Percentiles rank a stretch among this genome's conserved stretches.
phyloP scores from a whole-genome alignment of 2,329 filamentous ascomycete genomes.

The Proliferodiscus dingleyae region DNA sequence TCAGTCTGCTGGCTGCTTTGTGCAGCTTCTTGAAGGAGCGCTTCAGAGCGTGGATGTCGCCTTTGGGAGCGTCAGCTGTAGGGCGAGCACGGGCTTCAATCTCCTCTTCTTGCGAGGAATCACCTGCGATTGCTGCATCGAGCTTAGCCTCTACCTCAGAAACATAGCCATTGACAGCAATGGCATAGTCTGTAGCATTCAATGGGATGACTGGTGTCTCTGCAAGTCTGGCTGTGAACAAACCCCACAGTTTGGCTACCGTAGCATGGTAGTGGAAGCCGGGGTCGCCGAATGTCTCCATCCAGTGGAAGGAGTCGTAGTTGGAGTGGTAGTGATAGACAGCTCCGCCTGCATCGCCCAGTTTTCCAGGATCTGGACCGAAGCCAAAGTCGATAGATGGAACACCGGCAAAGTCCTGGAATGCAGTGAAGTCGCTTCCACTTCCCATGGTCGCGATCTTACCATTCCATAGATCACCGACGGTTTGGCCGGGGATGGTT shows the following conservation, averaged over 20 bases:
- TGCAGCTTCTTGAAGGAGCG: constrained; percentile 26
- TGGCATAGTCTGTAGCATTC: constrained; percentile 42
- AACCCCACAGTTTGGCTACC: constrained; percentile 48
- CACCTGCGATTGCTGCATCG: constrained; percentile 17
- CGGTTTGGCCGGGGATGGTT: constrained; percentile 34
- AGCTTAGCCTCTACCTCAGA: constrained; percentile 28
- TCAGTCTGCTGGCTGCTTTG: constrained; percentile 22
- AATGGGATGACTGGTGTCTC: constrained; percentile 49
- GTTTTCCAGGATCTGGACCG: constrained; percentile 28
- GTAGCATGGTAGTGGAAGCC: constrained; percentile 56
- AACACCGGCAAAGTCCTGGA: constrained; percentile 52
- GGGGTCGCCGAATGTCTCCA: constrained; percentile 70
- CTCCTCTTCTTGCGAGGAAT: constrained; percentile 22
- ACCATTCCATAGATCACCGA: constrained; percentile 46
- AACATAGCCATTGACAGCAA: constrained; percentile 30
- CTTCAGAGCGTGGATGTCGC: constrained; percentile 21
- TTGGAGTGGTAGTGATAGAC: constrained; percentile 78
- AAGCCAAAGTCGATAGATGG: constrained; percentile 55
- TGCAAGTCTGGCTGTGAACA: constrained; percentile 44
- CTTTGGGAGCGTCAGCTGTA: constrained; percentile 12
- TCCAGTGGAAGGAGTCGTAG: constrained; percentile 82
- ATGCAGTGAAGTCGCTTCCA: constrained; percentile 64
- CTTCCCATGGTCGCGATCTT: constrained; percentile 54
- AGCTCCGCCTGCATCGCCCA: constrained; percentile 32
- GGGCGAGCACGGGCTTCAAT: constrained; percentile 28